Conservation (phyloP, 2,329 filamentous ascomycete species). For the Emydomyces testavorans region DNA sequence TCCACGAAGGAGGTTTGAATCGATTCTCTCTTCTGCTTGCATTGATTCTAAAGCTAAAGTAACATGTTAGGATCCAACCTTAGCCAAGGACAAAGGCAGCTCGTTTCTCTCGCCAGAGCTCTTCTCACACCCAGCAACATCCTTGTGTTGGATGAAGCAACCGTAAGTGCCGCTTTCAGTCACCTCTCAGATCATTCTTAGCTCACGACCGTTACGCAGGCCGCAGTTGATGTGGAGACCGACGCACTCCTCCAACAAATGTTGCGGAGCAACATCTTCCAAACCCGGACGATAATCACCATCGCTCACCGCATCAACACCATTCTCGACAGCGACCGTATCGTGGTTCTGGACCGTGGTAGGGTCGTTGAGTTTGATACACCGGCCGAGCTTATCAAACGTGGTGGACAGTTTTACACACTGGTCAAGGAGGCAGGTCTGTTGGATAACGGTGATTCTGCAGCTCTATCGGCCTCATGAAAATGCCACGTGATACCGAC, state of each 20-base stretch:
- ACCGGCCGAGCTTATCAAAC: slow-evolving; percentile 63
- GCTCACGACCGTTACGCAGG: slow-evolving; percentile 28
- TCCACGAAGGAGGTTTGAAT: slow-evolving; percentile 82
- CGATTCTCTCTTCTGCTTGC: neutral
- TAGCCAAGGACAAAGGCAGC: slow-evolving; percentile 86
- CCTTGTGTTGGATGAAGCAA: slow-evolving; percentile 91
- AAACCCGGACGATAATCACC: slow-evolving; percentile 91
- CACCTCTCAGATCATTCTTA: neutral
- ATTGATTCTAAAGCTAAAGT: slow-evolving; percentile 4
- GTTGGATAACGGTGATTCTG: slow-evolving; percentile 36
- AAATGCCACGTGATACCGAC: no score
- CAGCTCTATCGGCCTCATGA: slow-evolving; percentile 5
- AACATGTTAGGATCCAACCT: slow-evolving; percentile 66
- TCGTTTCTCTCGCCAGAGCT: slow-evolving; percentile 85
- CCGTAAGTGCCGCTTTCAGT: slow-evolving; percentile 41
- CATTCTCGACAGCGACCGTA: slow-evolving; percentile 76
- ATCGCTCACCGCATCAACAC: slow-evolving; percentile 98
- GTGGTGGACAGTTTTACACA: slow-evolving; percentile 71
- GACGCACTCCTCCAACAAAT: slow-evolving; percentile 55
- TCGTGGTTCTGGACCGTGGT: slow-evolving; percentile 86
- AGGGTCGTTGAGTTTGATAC: slow-evolving; percentile 87
- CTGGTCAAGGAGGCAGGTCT: slow-evolving; percentile 86
- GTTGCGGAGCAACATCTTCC: slow-evolving; percentile 57
- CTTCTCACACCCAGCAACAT: slow-evolving; percentile 94
- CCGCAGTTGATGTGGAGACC: slow-evolving; percentile 59